Base-by-base conservation (phyloP, 176 grass and related monocot genomes). In the Melocanna baccifera region DNA sequence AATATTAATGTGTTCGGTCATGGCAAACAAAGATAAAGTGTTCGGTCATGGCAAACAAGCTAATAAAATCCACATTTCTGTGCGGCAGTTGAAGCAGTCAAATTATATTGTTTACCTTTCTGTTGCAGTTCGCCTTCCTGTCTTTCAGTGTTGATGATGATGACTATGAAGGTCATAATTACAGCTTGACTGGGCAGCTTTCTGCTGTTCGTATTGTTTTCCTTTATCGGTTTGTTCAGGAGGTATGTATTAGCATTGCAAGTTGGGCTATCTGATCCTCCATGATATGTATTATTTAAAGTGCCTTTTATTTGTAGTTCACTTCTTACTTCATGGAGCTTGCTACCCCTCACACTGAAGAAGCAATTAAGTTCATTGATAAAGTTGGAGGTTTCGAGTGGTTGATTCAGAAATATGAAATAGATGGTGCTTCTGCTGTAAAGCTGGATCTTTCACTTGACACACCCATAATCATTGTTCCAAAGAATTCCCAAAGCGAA, bases 261-360 rank as follows among this genome's bases (percentile, higher is more conserved):
- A 86, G 15, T 58, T 45, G 36, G 19, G 50, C 65, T 51, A 39
- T 70, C 28, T 73, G 22, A 83, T 67, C 34, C 13, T 77, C 34
- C 28, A 18, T 77, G 66, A 29, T 64, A 81, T 69, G 29, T 66
- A 36, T 62, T 59, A 42, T 26, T 81, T 51, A 28, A 72, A 19
- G 14, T 43, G 51, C 57, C n/a, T 87, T 82, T 32, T 73, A 26
- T 81, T 91, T 83, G 57, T 87, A 98, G 96, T 91, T 98, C 71
- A 93, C 90, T 69, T 95, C 96, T 62, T 98, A 98, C 41, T 98
- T 98, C 87, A 95, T 98, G 96, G 96, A 98, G 85, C 96, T 98
- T 85, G 96, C 93, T 41, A 95, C 96, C 18, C 93, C 93, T 58
- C 93, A 98, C 83, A 93, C 93, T 56, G 91, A 98, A 88, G 96